These are phyloP conservation scores for Sindora glabra DNA, from an alignment of 306 rosid genomes.

Conservation along the genomic window DNA sequence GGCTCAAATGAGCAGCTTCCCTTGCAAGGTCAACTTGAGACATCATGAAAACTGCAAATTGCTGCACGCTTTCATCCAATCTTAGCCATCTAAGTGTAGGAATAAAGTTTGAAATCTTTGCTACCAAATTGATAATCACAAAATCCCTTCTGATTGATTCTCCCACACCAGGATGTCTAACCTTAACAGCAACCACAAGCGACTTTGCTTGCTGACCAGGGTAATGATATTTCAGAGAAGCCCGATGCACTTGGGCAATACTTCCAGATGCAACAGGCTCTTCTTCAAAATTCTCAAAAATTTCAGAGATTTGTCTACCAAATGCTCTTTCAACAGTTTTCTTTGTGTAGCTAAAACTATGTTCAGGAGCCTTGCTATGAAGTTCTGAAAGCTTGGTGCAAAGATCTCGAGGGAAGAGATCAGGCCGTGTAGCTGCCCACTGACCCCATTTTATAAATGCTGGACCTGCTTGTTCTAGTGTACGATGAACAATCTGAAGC, in stretches of 20 bases:
- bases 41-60: conserved; percentile 99
- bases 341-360: conserved; percentile 81
- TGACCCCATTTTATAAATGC: conserved; percentile 99
- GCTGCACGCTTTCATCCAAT: conserved; percentile 98
- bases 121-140: conserved; percentile 62
- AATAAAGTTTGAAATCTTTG: conserved; percentile 64
- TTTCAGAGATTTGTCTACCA: conserved; percentile 78
- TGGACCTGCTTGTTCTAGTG: conserved; percentile 87
- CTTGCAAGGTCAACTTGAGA: conserved; percentile 99
- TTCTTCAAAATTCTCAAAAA: conserved; percentile 93
- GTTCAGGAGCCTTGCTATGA: conserved; percentile 96
- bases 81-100: conserved; percentile 92
- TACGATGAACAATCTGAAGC: conserved; percentile 73
- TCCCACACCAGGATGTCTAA: conserved; percentile 98
- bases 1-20: conserved; percentile 98
- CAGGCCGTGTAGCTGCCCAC: conserved; percentile 99
- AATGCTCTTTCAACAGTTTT: conserved; percentile 86
- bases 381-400: conserved; percentile 77
- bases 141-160: conserved; percentile 96
- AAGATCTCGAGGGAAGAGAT: conserved; percentile 92
- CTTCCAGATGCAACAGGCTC: conserved; percentile 96
- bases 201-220: conserved; percentile 85
- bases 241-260: conserved; percentile 97
- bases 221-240: conserved; percentile 67
- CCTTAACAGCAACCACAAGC: conserved; percentile 83